phyloP scores from a whole-genome alignment of 2,329 filamentous ascomycete genomes.

The Chalara sp. region DNA sequence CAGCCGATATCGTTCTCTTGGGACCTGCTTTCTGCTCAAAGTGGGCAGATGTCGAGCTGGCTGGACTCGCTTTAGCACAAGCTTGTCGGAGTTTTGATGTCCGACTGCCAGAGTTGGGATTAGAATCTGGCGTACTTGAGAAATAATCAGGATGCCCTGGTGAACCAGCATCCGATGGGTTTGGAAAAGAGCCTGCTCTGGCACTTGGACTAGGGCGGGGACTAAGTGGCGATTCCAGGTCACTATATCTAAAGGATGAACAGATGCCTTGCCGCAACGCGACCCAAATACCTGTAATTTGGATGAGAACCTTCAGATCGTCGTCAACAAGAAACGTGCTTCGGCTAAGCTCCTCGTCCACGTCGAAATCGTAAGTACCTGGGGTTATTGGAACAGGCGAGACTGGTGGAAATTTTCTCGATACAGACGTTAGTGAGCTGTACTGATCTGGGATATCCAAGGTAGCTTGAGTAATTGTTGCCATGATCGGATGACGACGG shows the following conservation, averaged over 20 bases:
- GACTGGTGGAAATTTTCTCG: constrained; percentile 36
- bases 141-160: constrained; percentile 8
- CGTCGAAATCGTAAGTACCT: constrained; percentile 5
- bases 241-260: constrained; percentile 30
- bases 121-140: constrained; percentile 20
- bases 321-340: constrained; percentile 35
- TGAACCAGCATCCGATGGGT: constrained; percentile 14
- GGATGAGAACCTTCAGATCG: constrained; percentile 40
- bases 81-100: constrained; percentile 13
- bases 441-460: constrained; percentile 68
- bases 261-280: constrained; percentile 39
- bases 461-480: constrained; percentile 53
- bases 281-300: constrained; percentile 46
- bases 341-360: constrained; percentile 23
- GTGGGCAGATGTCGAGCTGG: constrained; percentile 8
- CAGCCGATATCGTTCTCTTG: constrained; percentile 38
- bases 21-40: constrained; percentile 21
- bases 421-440: constrained; percentile 45
- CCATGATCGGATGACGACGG: constrained; percentile 68
- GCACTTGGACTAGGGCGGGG: constrained; percentile 1
- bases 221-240: not conserved
- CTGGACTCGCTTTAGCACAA: constrained; percentile 13
- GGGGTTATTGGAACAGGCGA: constrained; percentile 10
- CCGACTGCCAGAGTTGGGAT: not conserved
- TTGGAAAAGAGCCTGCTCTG: constrained; percentile 13